Evolutionary conservation across 805 yeast species (phyloP), one percentile per base, ranked within the genome.

Genomic region (Kuraishia piskuri): DNA sequence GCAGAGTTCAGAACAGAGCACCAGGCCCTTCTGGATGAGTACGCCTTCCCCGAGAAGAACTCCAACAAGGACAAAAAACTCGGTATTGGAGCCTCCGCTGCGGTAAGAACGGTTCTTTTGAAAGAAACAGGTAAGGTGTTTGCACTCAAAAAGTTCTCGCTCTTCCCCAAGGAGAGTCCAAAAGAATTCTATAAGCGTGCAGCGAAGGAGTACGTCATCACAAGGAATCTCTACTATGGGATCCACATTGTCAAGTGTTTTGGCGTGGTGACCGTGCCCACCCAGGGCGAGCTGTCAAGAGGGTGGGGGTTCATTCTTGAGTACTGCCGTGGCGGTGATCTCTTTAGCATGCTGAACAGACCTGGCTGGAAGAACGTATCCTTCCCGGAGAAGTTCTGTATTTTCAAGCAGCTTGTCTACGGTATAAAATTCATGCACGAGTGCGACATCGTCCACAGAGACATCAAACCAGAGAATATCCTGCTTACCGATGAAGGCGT

Each of bases 381-480:
- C 12, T 56, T 78, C 2, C 63, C 58, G 26, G 91, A 86, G 62
- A 81, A 80, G 57, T 77, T 73, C 58, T 86, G 92, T 64, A 58
- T 86, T n/a, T 87, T 87, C 68, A 87, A 86, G 65, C 95, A 87
- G 64, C 72, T 85, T 46, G 76, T 80, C 2, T 74, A 76, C 58
- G 95, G 90, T 8, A 63, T 87, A 26, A 80, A 78, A 58, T 85
- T 72, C 59, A 73, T 92, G 56, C 99, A 92, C 66, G 73, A 76
- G 45, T 72, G 77, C 59, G 82, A 91, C 69, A 87, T 92, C 61
- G 97, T 91, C 20, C 98, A 92, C 67, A 78, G 98, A 55, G 99
- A 92, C 68, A 75, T 92, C 63, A 92, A 92, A 71, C 98, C 98
- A 6, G 99, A 92, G 66, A 92, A 92, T 68, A 74, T 92, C 50